Evolutionary conservation across 2,329 filamentous ascomycete species (phyloP), one percentile per base, ranked within the genome.

Genomic region (Aspergillus sp.): DNA sequence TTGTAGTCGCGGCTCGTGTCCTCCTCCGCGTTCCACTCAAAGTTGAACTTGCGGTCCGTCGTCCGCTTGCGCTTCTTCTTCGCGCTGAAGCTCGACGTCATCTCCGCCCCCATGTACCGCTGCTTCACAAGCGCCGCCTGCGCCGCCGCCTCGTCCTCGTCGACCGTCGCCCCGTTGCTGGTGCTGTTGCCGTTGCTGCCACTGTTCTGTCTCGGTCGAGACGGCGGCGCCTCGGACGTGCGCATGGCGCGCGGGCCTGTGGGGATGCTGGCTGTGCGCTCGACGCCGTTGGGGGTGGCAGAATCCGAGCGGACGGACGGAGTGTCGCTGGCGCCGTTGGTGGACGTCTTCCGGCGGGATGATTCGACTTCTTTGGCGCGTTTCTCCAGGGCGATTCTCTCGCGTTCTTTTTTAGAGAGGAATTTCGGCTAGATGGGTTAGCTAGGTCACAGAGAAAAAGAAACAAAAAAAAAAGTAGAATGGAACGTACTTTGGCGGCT

Each of bases 1-100:
- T 96, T 92, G 67, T 91, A 88, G 61, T 90, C 87, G 2, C 79
- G 82, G 59, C 87, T 93, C 0, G 94, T 99, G 71, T 99, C 94
- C 68, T 99, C 94, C 56, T 95, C 89, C 1, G 85, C 83, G 62
- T 96, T 95, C 94, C 94, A 99, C 64, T 96, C 94, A 64, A 99
- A 99, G 65, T 97, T 99, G 78, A 99, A 99, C 71, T 99, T 97
- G 74, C 92, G 91, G 67, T 96, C 93, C 1, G 90, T 94, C 1
- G 91, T 96, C 56, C 93, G 83, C 76, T 89, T 88, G 52, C 93
- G 84, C 78, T 97, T 97, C 81, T 97, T 99, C 77, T 94, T 90
- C 1, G 92, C 92, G 0, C 91, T 96, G 67, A 97, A 97, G 34
- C 83, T 96, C 4, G 88, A 92, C 59, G 94, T 95, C 48, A 89